These are phyloP conservation scores for Trichoderma parareesei DNA, from an alignment of 495 filamentous ascomycete genomes.

Conservation along the genomic window DNA sequence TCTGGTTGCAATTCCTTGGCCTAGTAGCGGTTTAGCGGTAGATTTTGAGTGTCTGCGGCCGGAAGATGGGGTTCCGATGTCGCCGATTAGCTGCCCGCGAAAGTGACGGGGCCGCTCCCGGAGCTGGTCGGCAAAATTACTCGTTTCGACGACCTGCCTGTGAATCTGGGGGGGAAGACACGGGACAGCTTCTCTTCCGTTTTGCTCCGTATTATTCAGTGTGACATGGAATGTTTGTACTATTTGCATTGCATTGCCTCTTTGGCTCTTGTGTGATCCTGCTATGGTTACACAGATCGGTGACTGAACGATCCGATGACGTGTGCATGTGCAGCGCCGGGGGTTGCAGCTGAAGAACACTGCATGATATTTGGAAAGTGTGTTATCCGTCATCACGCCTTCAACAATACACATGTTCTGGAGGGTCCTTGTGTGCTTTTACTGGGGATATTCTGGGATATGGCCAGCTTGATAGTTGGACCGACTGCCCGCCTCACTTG, in stretches of 20 bases:
- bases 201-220: not conserved
- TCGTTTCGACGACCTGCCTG: not conserved
- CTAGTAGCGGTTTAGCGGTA: not conserved
- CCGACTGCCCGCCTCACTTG: not conserved
- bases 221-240: not conserved
- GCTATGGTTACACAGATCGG: too few relatives aligned
- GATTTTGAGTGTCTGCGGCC: not conserved
- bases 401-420: too few relatives aligned
- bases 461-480: not conserved
- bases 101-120: not conserved
- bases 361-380: too few relatives aligned
- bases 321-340: too few relatives aligned
- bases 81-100: not conserved
- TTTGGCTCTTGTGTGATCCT: too few relatives aligned
- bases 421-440: too few relatives aligned
- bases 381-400: too few relatives aligned
- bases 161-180: not conserved
- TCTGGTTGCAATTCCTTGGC: too few relatives aligned
- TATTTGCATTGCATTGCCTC: too few relatives aligned
- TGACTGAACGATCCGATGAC: too few relatives aligned
- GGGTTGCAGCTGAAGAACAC: too few relatives aligned
- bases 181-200: not conserved
- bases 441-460: not conserved
- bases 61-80: conserved; percentile 8
- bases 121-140: conserved; percentile 8